Conservation (phyloP, 257 asterid genomes). For the Handroanthus guayacan region DNA sequence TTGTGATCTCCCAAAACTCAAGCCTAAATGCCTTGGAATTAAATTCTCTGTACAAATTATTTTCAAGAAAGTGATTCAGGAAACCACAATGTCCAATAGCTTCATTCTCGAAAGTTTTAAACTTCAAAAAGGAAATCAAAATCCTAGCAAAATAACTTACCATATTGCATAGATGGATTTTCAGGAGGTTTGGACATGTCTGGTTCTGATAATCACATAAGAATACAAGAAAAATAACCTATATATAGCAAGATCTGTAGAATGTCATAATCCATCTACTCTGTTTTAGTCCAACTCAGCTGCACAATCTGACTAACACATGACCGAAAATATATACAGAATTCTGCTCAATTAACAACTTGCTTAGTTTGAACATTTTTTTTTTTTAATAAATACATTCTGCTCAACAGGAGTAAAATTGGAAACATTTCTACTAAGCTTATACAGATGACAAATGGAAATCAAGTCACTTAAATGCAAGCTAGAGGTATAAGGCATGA, state of each 20-base stretch:
- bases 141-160: neutral
- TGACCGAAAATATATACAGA: neutral
- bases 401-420: neutral
- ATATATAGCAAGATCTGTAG: neutral
- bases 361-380: neutral
- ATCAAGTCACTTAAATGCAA: slow-evolving; percentile 12
- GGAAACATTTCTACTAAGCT: neutral
- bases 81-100: neutral
- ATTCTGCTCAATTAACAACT: neutral
- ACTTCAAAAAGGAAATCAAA: slow-evolving; percentile 12
- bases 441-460: slow-evolving; percentile 2
- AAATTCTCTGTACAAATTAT: neutral
- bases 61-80: neutral
- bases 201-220: neutral
- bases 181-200: slow-evolving; percentile 11
- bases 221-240: neutral
- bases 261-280: neutral
- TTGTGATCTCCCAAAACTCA: neutral
- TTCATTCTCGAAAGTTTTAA: slow-evolving; percentile 1
- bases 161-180: slow-evolving; percentile 9
- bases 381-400: neutral
- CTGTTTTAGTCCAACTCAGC: neutral
- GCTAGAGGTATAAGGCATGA: slow-evolving; percentile 26
- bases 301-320: slow-evolving; percentile 8
- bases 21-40: neutral